Base-by-base conservation (phyloP, 306 rosid genomes). In the Crataegus laevigata region DNA sequence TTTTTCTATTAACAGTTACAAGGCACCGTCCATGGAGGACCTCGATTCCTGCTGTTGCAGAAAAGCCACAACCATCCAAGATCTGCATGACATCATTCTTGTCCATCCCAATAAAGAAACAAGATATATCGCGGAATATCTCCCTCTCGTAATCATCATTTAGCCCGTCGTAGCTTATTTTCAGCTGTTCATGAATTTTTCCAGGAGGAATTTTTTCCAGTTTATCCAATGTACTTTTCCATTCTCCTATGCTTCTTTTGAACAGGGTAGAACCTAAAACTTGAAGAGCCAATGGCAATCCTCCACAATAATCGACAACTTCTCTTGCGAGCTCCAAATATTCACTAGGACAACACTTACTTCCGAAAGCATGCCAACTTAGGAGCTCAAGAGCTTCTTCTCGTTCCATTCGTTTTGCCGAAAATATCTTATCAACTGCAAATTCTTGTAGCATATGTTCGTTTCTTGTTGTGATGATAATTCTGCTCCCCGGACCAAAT, bases 211-310 rank as follows among this genome's bases (percentile, higher is more conserved):
- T 80, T 36, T 0, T 28, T 29, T 80, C 8, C 38, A 87, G 17
- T 59, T 82, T 80, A 6, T 43, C 78, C 42, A 84, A 13, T 42
- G 71, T 70, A n/a, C 26, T 72, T 65, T 1, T 9, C 88, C 90
- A 87, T 3, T 77, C 78, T 3, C 1, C 0, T 59, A 3, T 13
- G 3, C 43, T 59, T 59, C 87, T 82, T 2, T 61, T 32, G 3
- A 0, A 29, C 7, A 87, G 50, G 26, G 51, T 74, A 45, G 83
- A 87, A 0, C 90, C 90, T 72, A 75, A 62, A 2, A 75, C 80
- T 73, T 82, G 65, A 58, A 84, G 83, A 14, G 88, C 90, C 3
- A 87, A 17, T 4, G 88, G 90, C 2, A 87, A 6, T 13, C 88
- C 88, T 7, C 80, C 69, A 58, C 77, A 78, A 11, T 80, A 82